Percentiles rank a stretch among this genome's conserved stretches.
Evolutionary conservation across 352 stramenopile species (phyloP).

Genomic region (Aphanomyces stellatus): DNA sequence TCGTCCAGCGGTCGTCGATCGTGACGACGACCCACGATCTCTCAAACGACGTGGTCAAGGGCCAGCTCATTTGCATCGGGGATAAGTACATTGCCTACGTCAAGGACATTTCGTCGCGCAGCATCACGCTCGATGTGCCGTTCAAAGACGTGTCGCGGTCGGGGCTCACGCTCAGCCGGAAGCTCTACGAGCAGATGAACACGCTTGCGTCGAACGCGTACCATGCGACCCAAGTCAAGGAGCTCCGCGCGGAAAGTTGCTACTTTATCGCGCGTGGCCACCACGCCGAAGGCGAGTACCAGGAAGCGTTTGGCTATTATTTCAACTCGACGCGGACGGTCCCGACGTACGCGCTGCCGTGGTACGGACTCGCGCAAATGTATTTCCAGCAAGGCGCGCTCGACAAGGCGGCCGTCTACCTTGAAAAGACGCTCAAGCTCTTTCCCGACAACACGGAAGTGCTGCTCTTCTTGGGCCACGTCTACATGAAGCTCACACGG

Average conservation of each 20-base stretch:
- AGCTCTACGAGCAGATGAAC: constrained; percentile 89
- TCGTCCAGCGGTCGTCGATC: constrained; percentile 78
- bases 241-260: constrained; percentile 94
- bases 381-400: constrained; percentile 84
- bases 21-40: constrained; percentile 83
- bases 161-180: constrained; percentile 59
- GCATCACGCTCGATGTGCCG: constrained; percentile 63
- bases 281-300: constrained; percentile 90
- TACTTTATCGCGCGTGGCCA: constrained; percentile 95
- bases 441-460: constrained; percentile 85
- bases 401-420: constrained; percentile 68
- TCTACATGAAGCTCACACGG: constrained; percentile 76
- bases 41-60: constrained; percentile 77
- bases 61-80: constrained; percentile 91
- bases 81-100: constrained; percentile 88
- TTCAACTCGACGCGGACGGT: constrained; percentile 87
- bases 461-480: constrained; percentile 64
- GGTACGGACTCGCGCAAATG: constrained; percentile 84
- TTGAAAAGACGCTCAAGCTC: constrained; percentile 85
- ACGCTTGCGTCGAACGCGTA: constrained; percentile 81
- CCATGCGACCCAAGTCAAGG: constrained; percentile 79
- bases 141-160: constrained; percentile 68
- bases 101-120: constrained; percentile 54
- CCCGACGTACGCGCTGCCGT: constrained; percentile 79
- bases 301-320: constrained; percentile 95